Evolutionary conservation across 1,139 yeast genomes (phyloP), one percentile per base, ranked within the genome.

Genomic region (Kodamaea anthophila): DNA sequence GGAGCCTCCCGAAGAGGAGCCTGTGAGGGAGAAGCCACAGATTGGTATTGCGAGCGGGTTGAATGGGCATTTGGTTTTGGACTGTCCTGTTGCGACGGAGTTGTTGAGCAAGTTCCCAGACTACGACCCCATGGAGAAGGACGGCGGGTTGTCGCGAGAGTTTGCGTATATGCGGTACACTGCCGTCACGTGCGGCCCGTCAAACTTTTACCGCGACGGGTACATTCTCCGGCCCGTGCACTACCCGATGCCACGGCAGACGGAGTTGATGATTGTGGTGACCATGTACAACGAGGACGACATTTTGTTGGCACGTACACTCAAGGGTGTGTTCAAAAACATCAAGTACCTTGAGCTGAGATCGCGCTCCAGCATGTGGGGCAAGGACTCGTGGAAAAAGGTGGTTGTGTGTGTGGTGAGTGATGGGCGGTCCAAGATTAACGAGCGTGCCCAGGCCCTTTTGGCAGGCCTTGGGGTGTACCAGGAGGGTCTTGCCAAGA

Each of bases 241-340:
- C 44, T 66, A 65, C 41, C 70, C 70, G 2, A 55, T 54, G 37
- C 65, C 66, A 9, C 51, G 73, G 40, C 58, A 60, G 36, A 66
- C 73, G 1, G 73, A 66, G 35, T 41, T 66, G 44, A 62, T 66
- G 71, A 56, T 66, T 23, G 71, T 65, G 11, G 46, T 66, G 23
- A 66, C 73, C 29, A 66, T 66, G 73, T 66, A 66, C 42, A 66
- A 66, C 40, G 73, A 66, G 46, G 71, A 66, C 41, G 73, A 66
- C 39, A 49, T 66, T 15, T 50, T 65, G 26, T 55, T 66, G 35
- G 73, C 70, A 2, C 50, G 69, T 31, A 66, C 73, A 2, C 54
- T 66, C 36, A 65, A 66, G 42, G 73, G 73, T 23, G 65, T 66
- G 4, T 65, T 66, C 44, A 65, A 66, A 35, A 66, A 66, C 40